These are phyloP conservation scores for Xanthoceras sorbifolium DNA, from an alignment of 345 rosid species.

Conservation along the genomic window DNA sequence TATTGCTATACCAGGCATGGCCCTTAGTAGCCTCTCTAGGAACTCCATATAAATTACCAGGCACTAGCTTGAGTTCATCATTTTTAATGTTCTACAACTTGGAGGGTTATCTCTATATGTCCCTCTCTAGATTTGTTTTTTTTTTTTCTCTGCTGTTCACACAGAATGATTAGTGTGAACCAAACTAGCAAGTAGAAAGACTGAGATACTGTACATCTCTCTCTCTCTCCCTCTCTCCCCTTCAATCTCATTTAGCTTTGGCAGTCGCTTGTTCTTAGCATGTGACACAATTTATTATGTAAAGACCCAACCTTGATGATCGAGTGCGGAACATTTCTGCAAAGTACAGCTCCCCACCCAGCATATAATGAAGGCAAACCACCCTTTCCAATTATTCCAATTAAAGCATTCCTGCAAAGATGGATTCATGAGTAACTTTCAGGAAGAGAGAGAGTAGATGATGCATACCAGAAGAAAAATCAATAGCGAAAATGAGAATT, in stretches of 20 bases:
- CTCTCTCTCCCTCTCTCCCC: background rate
- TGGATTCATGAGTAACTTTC: constrained; percentile 8
- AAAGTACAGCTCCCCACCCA: constrained; percentile 97
- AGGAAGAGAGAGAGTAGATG: background rate
- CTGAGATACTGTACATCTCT: too few species aligned
- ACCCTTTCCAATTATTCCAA: constrained; percentile 71
- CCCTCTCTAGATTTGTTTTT: background rate
- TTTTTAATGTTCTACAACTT: background rate
- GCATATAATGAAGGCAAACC: constrained; percentile 83
- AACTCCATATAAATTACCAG: constrained; percentile 1
- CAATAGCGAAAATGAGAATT: background rate
- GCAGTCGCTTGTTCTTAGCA: background rate
- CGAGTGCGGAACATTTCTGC: constrained; percentile 92
- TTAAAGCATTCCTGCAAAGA: constrained; percentile 66
- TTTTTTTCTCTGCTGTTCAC: background rate
- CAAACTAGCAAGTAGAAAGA: background rate
- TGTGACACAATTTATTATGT: background rate
- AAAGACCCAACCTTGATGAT: constrained; percentile 66
- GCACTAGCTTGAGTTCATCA: background rate
- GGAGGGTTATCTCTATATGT: background rate
- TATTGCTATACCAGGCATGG: background rate
- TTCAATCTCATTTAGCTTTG: background rate
- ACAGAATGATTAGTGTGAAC: background rate
- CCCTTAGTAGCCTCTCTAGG: background rate
- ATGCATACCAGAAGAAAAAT: background rate